Percentiles rank a stretch among this genome's conserved stretches.
phyloP scores from a whole-genome alignment of 2,329 filamentous ascomycete species.

The Cytospora piceicola region DNA sequence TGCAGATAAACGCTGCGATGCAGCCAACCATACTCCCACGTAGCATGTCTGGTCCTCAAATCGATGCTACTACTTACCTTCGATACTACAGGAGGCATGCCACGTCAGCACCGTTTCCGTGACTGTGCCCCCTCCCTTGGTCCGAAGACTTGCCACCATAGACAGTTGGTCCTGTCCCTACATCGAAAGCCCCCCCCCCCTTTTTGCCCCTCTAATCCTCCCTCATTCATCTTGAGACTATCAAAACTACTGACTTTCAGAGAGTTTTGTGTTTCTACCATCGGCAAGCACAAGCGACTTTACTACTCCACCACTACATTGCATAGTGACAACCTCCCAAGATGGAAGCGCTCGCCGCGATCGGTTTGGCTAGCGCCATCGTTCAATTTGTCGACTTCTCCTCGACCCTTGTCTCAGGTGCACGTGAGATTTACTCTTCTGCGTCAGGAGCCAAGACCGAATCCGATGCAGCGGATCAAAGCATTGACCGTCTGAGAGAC shows the following conservation, averaged over 20 bases:
- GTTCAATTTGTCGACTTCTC: slow-evolving; percentile 9
- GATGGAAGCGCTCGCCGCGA: slow-evolving; percentile 4
- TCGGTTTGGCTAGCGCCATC: slow-evolving; percentile 9
- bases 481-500: neutral
- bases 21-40: no score
- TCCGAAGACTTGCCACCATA: no score
- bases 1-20: no score
- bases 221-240: neutral
- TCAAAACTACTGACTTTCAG: neutral
- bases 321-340: neutral
- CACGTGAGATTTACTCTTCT: slow-evolving; percentile 12
- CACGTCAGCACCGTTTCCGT: no score
- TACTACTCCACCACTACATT: neutral
- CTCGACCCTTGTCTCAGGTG: slow-evolving; percentile 3
- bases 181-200: no score
- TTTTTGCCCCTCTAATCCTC: neutral
- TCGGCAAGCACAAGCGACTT: neutral
- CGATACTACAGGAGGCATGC: no score
- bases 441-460: neutral
- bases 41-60: no score
- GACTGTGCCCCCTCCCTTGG: no score
- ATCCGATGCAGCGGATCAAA: neutral
- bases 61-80: no score
- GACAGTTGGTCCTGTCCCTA: no score
- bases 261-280: neutral